Conservation (phyloP, 1,139 yeast genomes). For the Yamadazyma membranifaciens region DNA sequence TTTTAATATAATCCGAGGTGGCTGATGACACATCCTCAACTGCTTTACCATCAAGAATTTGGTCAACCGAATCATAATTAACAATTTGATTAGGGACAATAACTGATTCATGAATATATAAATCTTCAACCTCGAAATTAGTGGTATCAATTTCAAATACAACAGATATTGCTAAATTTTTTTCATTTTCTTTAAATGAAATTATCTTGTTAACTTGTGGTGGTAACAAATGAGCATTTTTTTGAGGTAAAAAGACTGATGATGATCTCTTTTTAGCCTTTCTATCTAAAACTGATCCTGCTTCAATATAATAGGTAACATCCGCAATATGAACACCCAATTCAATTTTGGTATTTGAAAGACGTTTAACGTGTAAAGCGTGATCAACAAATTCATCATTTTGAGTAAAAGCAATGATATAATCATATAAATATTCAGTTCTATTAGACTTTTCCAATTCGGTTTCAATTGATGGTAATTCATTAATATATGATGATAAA, state of each 20-base stretch:
- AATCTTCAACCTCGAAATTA: conserved; percentile 70
- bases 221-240: conserved; percentile 68
- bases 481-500: conserved; percentile 20
- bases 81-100: conserved; percentile 61
- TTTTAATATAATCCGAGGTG: conserved; percentile 63
- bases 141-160: conserved; percentile 77
- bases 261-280: conserved; percentile 90
- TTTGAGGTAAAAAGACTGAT: conserved; percentile 88
- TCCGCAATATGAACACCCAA: conserved; percentile 82
- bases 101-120: conserved; percentile 74
- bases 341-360: conserved; percentile 61
- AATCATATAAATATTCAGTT: conserved; percentile 59
- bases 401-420: conserved; percentile 65
- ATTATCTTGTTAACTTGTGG: conserved; percentile 55
- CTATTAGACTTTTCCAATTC: conserved; percentile 43
- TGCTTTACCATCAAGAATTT: conserved; percentile 36
- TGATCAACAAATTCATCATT: conserved; percentile 65
- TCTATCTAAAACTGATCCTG: conserved; percentile 77
- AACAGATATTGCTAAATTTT: conserved; percentile 73
- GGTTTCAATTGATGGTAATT: conserved; percentile 36
- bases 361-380: conserved; percentile 72
- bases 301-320: conserved; percentile 65
- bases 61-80: conserved; percentile 53
- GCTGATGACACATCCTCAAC: conserved; percentile 49
- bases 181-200: conserved; percentile 61